Evolutionary conservation across 208 protist genomes (phyloP), one percentile per base, ranked within the genome.

Genomic region (Vickermania spadyakhi): DNA sequence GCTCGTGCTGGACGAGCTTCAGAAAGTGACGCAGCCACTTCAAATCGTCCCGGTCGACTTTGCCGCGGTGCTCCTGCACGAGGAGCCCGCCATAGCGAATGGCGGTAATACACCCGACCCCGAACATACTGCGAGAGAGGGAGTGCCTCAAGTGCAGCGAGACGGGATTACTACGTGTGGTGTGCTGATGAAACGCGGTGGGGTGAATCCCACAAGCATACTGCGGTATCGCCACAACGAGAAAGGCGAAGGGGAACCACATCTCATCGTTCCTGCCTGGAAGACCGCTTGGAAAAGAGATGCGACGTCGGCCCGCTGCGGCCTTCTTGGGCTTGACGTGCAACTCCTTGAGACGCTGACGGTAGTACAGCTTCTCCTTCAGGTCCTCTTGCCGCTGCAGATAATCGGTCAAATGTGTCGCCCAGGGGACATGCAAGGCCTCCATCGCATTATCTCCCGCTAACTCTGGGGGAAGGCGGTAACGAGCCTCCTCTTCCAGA

Each of bases 81-180:
- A 81, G 66, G 18, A 83, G 61, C 18, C 80, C 80, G 21, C 80
- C 80, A 60, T 87, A 87, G 45, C 80, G 80, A 7, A 78, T 64
- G 3, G 60, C 52, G 26, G 70, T 81, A 54, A 87, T 75, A 66
- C 73, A 74, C 72, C 80, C 80, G 4, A 84, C 74, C 1, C 80
- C 80, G 56, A 77, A 87, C 21, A 64, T 58, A 18, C 72, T 54
- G 22, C 76, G 70, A 1, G 76, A 83, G 49, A 67, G 62, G 3
- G 65, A 52, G 56, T 74, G 64, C 58, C 50, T 56, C 11, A 81
- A 50, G 64, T 87, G 79, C 31, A 87, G 58, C 11, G 73, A 81
- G 58, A 87, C 64, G 18, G 80, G 73, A 59, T 73, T 75, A 55
- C 61, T 72, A n/a, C 67, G 55, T n/a, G 61, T 64, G 64, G 60